Evolutionary conservation across 768 basidiomycete genomes (phyloP).

Genomic region (Termitomyces sp.): DNA sequence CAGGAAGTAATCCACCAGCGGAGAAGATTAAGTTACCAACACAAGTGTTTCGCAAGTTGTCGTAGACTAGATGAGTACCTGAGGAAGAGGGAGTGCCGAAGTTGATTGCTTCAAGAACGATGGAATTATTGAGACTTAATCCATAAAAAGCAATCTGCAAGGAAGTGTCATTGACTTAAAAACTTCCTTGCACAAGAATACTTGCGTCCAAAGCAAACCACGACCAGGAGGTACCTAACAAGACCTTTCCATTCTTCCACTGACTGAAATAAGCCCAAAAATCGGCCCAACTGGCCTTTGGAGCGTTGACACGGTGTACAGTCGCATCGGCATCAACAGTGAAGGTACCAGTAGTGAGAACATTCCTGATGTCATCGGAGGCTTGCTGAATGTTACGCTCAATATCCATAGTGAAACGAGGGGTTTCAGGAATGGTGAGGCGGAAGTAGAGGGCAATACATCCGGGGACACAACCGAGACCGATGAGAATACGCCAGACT

Average conservation of each 20-base stretch:
- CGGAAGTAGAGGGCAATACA: constrained; percentile 88
- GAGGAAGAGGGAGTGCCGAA: constrained; percentile 46
- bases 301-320: constrained; percentile 59
- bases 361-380: constrained; percentile 63
- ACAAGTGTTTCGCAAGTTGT: constrained; percentile 57
- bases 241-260: constrained; percentile 75
- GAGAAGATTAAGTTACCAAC: constrained; percentile 77
- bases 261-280: constrained; percentile 64
- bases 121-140: constrained; percentile 76
- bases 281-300: constrained; percentile 63
- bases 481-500: constrained; percentile 86
- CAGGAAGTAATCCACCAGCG: constrained; percentile 76
- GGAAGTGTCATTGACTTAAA: not conserved
- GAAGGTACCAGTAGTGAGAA: constrained; percentile 47
- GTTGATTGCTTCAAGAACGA: constrained; percentile 70
- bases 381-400: constrained; percentile 81
- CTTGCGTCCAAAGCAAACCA: constrained; percentile 89
- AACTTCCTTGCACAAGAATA: constrained; percentile 4
- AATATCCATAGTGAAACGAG: constrained; percentile 89
- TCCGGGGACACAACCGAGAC: constrained; percentile 81
- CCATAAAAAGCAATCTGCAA: constrained; percentile 84
- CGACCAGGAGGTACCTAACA: constrained; percentile 76
- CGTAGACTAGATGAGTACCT: constrained; percentile 40
- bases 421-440: constrained; percentile 88
- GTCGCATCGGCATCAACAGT: constrained; percentile 51